phyloP scores from a whole-genome alignment of 1,284 basidiomycete species.

The Ganoderma sinense region DNA sequence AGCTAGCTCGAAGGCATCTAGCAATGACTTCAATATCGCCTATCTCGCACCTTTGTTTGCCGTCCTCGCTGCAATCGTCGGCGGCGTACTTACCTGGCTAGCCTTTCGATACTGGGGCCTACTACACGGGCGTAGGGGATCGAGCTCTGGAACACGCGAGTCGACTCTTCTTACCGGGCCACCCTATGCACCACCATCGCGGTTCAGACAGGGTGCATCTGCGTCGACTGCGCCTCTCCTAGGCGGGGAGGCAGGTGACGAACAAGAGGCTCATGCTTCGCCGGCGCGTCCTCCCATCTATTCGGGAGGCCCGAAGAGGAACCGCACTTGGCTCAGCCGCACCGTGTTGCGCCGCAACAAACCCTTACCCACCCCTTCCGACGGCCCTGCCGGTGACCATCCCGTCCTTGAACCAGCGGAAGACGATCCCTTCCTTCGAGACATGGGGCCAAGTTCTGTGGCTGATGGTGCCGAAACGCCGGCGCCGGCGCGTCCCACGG shows the following conservation, averaged over 20 bases:
- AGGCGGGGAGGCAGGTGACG: slow-evolving; percentile 1
- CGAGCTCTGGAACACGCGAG: slow-evolving; percentile 14
- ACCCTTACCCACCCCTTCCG: slow-evolving; percentile 4
- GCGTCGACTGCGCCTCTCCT: background rate
- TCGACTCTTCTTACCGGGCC: slow-evolving; percentile 45
- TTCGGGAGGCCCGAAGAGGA: too few species aligned
- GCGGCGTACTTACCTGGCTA: slow-evolving; percentile 39
- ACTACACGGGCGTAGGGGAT: slow-evolving; percentile 18
- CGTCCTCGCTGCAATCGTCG: slow-evolving; percentile 44
- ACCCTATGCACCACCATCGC: slow-evolving; percentile 42
- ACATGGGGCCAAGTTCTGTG: slow-evolving; percentile 2
- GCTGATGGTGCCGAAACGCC: slow-evolving; percentile 13
- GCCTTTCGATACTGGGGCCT: slow-evolving; percentile 33
- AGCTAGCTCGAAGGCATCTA: slow-evolving; percentile 5
- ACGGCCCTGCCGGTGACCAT: background rate
- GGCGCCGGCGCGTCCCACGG: slow-evolving; percentile 2
- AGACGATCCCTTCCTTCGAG: slow-evolving; percentile 36
- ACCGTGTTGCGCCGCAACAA: slow-evolving; percentile 21
- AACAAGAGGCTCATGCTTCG: background rate
- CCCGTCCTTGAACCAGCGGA: slow-evolving; percentile 21
- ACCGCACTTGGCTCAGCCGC: slow-evolving; percentile 23
- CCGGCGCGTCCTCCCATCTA: background rate
- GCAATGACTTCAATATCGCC: slow-evolving; percentile 40
- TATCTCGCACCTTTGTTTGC: slow-evolving; percentile 52
- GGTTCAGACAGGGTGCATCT: slow-evolving; percentile 11